A percentile compares a stretch with the other conserved stretches of the same genome.
These are phyloP conservation scores for Quillaja saponaria DNA, from an alignment of 306 rosid genomes.

Conservation along the genomic window DNA sequence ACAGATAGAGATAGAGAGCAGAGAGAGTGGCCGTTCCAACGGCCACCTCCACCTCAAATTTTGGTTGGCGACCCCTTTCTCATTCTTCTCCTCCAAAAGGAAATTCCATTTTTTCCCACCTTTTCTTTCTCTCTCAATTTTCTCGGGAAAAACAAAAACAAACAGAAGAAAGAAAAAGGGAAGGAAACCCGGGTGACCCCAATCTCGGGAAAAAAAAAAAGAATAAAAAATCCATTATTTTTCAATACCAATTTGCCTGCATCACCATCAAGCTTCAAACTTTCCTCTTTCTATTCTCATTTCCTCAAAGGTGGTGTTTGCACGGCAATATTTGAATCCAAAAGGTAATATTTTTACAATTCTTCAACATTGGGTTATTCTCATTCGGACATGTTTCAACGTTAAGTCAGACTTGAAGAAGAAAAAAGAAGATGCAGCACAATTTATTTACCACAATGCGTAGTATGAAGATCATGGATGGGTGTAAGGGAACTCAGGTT, in stretches of 20 bases:
- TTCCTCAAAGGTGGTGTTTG: not conserved
- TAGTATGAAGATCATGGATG: slow-evolving; percentile 78
- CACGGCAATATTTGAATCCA: not conserved
- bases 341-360: not conserved
- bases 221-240: slow-evolving; percentile 9
- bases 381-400: not conserved
- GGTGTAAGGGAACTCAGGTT: slow-evolving; percentile 76
- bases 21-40: slow-evolving; percentile 42
- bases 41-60: slow-evolving; percentile 42
- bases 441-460: slow-evolving; percentile 73
- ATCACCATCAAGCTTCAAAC: slow-evolving; percentile 20
- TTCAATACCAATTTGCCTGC: slow-evolving; percentile 25
- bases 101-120: not conserved
- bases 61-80: slow-evolving; percentile 35
- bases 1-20: not conserved
- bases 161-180: too few species aligned
- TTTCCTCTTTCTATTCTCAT: not conserved
- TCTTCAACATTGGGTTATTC: too few species aligned
- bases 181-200: not conserved
- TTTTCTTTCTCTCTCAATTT: not conserved
- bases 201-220: not conserved
- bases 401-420: not conserved
- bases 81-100: not conserved
- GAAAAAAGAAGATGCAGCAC: slow-evolving; percentile 60
- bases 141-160: slow-evolving; percentile 19